Base-by-base conservation (phyloP, 1,284 basidiomycete genomes). In the Cryptococcus amylolentus region DNA sequence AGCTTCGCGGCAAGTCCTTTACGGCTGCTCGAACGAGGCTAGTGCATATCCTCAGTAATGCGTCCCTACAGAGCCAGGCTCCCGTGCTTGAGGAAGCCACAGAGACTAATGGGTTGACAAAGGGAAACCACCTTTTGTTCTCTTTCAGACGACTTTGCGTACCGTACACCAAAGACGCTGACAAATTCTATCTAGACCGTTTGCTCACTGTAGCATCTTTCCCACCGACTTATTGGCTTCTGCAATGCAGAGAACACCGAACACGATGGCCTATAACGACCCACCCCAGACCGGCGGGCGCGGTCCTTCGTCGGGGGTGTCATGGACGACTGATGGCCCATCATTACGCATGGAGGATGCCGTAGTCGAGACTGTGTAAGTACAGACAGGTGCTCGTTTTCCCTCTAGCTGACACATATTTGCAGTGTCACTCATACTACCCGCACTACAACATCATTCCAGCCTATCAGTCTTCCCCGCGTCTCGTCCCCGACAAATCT, bases 341-440 rank as follows among this genome's bases (percentile, higher is more conserved):
- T 59, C 70, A 35, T 61, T 76, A 37, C 58, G 66, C 40, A 68
- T 76, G 62, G 69, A 75, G 49, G 67, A 71, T 62, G 75, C 70
- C 5, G 65, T 76, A 4, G 72, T 73, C 2, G 73, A 76, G 64
- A 74, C 72, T 31, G 70, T 73, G 74, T 76, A 57, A 62, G 74
- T 62, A 14, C 6, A 4, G 10, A 16, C 14, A 14, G 14, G 18
- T 35, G 49, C 38, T 18, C 45, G 4, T 8, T 35, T 10, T 35
- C 31, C 51, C 5, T 38, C 14, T 16, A 37, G 46, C 27, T 49
- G 23, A 38, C 54, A 27, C 63, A 50, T 14, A 3, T 28, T 1
- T 5, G 7, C 52, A 76, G 73, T 2, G 71, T 75, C 1, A 76
- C 74, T 0, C 70, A 72, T 37, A 67, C 64, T 10, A 75, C 71